Percentiles rank a stretch among this genome's conserved stretches.
These are phyloP conservation scores for Phytophthora aleatoria DNA, from an alignment of 352 stramenopile genomes.

Conservation along the genomic window DNA sequence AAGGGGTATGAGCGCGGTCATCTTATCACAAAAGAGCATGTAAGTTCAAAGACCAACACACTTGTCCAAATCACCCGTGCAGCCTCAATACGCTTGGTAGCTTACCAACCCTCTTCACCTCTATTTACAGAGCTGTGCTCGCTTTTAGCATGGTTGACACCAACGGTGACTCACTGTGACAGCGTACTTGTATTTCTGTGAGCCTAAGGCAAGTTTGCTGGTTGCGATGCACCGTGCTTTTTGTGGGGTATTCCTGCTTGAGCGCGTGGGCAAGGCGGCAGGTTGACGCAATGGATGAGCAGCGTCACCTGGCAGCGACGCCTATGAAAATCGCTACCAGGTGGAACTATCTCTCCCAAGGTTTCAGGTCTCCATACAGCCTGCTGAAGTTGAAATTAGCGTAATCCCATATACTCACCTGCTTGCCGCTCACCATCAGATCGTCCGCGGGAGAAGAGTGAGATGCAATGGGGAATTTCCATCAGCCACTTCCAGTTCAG, in stretches of 20 bases:
- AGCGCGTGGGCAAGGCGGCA: no score
- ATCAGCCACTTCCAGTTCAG: slow-evolving; percentile 1
- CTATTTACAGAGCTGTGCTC: neutral
- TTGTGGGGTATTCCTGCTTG: neutral
- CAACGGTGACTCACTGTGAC: no score
- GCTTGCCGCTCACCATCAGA: slow-evolving; percentile 1
- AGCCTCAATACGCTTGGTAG: neutral
- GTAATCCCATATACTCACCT: slow-evolving; percentile 1
- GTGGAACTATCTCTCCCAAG: neutral
- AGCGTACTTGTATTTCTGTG: no score
- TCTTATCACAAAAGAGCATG: neutral
- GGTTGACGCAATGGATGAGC: no score
- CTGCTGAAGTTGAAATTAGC: neutral
- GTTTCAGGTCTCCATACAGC: neutral
- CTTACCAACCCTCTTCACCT: neutral
- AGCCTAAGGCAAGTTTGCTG: no score
- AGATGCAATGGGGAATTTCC: neutral
- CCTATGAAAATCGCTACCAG: neutral
- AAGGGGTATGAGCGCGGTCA: neutral
- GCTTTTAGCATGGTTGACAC: neutral
- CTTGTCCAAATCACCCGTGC: neutral
- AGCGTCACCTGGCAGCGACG: neutral
- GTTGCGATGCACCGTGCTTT: neutral
- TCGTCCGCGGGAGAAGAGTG: slow-evolving; percentile 3
- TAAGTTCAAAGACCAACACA: neutral